Conservation (phyloP, 225 moss, liverwort and hornwort genomes). For the Bryoerythrophyllum caledonicum region DNA sequence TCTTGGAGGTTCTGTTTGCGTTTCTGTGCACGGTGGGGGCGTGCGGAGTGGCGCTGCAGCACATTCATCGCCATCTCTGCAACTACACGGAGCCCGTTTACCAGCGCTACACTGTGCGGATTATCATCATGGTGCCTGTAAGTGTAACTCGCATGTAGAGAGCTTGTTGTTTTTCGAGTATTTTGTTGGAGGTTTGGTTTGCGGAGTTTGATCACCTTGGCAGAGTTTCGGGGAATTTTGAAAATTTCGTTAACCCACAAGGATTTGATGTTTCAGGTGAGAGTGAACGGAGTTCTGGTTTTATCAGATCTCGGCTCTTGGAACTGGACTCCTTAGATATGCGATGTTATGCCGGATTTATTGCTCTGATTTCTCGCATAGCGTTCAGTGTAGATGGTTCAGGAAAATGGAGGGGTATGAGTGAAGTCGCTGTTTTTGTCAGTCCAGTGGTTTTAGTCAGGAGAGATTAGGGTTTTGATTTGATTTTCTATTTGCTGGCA, state of each 20-base stretch:
- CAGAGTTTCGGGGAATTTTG: neutral
- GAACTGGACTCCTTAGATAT: neutral
- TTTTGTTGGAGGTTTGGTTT: neutral
- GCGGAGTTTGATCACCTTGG: neutral
- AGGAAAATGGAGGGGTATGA: neutral
- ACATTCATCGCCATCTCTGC: conserved; percentile 58
- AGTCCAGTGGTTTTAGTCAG: neutral
- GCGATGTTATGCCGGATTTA: neutral
- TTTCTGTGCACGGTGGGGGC: conserved; percentile 51
- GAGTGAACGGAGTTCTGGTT: neutral
- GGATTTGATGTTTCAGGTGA: neutral
- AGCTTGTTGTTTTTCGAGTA: too few relatives aligned
- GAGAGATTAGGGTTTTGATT: neutral
- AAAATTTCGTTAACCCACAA: neutral
- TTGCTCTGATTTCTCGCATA: neutral
- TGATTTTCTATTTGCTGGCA: neutral
- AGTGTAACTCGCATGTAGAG: conserved; percentile 17
- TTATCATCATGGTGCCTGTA: conserved; percentile 70
- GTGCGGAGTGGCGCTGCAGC: conserved; percentile 45
- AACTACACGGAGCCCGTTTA: conserved; percentile 69
- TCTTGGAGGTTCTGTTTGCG: conserved; percentile 45
- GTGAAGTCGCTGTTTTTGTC: neutral
- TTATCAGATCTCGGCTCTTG: conserved; percentile 2
- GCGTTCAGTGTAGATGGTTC: conserved; percentile 3
- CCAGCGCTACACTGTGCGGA: conserved; percentile 66